Evolutionary conservation across 257 asterid species (phyloP), one percentile per base, ranked within the genome.

Genomic region (Ligustrum vulgare): DNA sequence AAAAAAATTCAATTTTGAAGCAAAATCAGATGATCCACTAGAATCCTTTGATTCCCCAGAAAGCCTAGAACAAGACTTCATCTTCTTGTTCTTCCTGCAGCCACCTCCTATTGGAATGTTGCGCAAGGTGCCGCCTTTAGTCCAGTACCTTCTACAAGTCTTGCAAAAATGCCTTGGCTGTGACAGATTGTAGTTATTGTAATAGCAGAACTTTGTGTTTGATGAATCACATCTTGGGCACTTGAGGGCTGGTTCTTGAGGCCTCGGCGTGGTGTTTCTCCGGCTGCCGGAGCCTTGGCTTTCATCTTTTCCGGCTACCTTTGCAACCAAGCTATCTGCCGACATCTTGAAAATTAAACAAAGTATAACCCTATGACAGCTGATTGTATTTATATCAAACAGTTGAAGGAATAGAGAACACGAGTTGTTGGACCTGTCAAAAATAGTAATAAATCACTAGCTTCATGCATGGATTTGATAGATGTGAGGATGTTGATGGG

Each of bases 91-190:
- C 34, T 89, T 89, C 69, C 96, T 78, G 83, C 89, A 88, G 32
- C 91, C 91, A 43, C 96, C 96, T 12, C 96, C 96, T 1, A 90
- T 88, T 2, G 96, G 96, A 5, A 90, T 90, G 77, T 82, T 91
- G 35, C 96, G 86, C 35, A 90, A 77, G 43, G 92, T 92, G 1
- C 96, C 93, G 0, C 96, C 96, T 69, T 83, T 85, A 3, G 96
- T 90, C 96, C 96, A 90, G 79, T 90, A 90, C 75, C 94, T 75
- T 25, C 94, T 69, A 16, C 96, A 89, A 0, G 96, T 86, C 87
- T 91, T 91, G 79, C 96, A 91, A 78, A 89, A 91, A 77, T 91
- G 92, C 78, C 96, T 80, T 0, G 96, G 94, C 81, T 91, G 96
- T 0, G 91, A 75, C 33, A 89, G 93, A 78, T 89, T 91, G 70